Base-by-base conservation (phyloP, 129 eudicot genomes). In the Flaveria trinervia region DNA sequence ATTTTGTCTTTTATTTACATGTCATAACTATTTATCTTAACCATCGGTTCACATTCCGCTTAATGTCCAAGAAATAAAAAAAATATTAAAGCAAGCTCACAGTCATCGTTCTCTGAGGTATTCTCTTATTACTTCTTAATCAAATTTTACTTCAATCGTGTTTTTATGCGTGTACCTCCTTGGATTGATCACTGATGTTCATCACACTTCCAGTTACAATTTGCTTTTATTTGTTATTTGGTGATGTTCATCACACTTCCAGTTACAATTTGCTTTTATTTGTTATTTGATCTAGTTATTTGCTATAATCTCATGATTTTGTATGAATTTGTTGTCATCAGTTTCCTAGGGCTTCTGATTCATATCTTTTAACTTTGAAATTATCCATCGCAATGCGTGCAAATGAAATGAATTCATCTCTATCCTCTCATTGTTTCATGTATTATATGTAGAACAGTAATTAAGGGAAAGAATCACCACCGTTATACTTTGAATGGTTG, bases 281-380 rank as follows among this genome's bases (percentile, higher is more conserved):
- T 68, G 23, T 20, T 59, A 26, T 30, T 45, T 45, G 50, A 45
- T 45, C 50, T 45, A 18, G 10, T 60, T 62, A 22, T 61, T 5
- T 10, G 11, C 46, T 9, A 1, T 64, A 64, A 30, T 30, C 45
- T 64, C 22, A 15, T 64, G 22, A 64, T 30, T 30, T 64, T 64
- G 45, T 64, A 15, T 28, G 69, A 64, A 61, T 61, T 17, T 49
- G 16, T 49, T 60, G 72, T 41, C 55, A 30, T 61, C 26, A 28
- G 65, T 48, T 59, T 70, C 55, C 20, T 61, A 70, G 82, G 82
- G 72, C 65, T 70, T 78, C 49, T 49, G 48, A 60, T 70, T 8
- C 7, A 60, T 71, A 9, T 71, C 7, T 22, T 36, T 51, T 51
- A 12, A 36, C 71, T 26, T 61, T 61, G 44, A 20, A 13, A 55